Base-by-base conservation (phyloP, 176 grass and related monocot species). In the Panicum miliaceum region DNA sequence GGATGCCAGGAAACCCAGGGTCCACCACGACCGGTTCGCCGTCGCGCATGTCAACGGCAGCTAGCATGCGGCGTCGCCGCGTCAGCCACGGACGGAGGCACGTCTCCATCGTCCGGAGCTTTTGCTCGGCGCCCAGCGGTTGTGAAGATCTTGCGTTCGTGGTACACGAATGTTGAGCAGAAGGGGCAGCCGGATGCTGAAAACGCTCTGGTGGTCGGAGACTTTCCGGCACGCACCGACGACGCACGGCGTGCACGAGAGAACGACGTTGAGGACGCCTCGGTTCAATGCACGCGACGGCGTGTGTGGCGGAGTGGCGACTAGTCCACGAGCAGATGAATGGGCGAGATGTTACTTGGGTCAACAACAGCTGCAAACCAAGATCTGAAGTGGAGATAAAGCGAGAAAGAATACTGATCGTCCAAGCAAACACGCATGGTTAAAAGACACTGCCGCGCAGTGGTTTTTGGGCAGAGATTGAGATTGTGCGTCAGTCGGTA, bases 361-460 rank as follows among this genome's bases (percentile, higher is more conserved):
- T 81, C 79, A 81, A 47, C 45, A 47, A 81, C 13, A 26, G 47
- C 47, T 56, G 64, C 78, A 11, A 81, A 81, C 78, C 35, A 37
- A 67, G 78, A 53, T 75, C 2, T 3, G 9, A 34, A 12, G 4
- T 25, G 26, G 71, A 12, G 4, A 12, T 47, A 54, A 10, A 57
- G 53, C 8, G 7, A 53, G 20, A 57, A 57, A 57, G 10, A 35
- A 10, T 20, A 15, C 48, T 53, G 71, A 12, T 34, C 16, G 48
- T 54, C 22, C 29, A 75, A 75, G 48, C 29, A 54, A 75, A 53
- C 66, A 43, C 7, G 8, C 29, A 36, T 20, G 8, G 57, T 27
- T 7, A 47, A 42, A 43, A 71, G n/a, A 23, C 42, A 50, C 70
- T 1, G 40, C 12, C 29, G 75, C 20, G 43, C 52, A 54, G 52